Evolutionary conservation across 805 yeast species (phyloP).

Genomic region (Tetrapisispora iriomotensis): DNA sequence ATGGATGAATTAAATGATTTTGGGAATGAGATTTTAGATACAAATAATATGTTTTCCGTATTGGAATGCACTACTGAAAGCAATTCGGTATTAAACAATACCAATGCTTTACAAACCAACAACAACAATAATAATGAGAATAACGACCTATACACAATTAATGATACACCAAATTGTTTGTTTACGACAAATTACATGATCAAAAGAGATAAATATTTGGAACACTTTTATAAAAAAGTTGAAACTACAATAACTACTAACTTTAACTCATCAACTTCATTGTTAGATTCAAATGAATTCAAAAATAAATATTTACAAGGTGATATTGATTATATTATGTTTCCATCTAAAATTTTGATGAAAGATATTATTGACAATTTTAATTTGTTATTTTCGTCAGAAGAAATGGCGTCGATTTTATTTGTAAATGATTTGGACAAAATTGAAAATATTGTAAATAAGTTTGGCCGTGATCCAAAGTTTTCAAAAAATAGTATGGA

Average conservation of each 20-base stretch:
- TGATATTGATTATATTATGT: neutral
- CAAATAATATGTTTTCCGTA: conserved; percentile 7
- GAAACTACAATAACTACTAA: conserved; percentile 8
- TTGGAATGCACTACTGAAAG: neutral
- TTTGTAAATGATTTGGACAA: conserved; percentile 1
- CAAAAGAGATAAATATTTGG: conserved; percentile 19
- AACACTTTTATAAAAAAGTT: conserved; percentile 13
- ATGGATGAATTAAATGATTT: conserved; percentile 4
- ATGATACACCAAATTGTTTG: conserved; percentile 5
- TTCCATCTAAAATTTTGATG: conserved; percentile 15
- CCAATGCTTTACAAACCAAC: neutral
- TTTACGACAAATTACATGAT: conserved; percentile 15
- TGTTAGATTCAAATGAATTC: neutral
- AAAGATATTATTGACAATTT: conserved; percentile 16
- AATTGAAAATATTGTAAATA: conserved; percentile 9
- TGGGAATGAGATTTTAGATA: conserved; percentile 12
- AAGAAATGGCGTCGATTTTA: conserved; percentile 1
- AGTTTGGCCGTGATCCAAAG: conserved; percentile 16
- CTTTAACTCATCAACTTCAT: conserved; percentile 3
- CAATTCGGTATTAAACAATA: neutral
- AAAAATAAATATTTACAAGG: neutral
- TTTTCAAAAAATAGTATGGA: conserved; percentile 12
- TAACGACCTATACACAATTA: neutral
- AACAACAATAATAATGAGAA: neutral
- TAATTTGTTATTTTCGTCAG: conserved; percentile 5